Evolutionary conservation across 1,139 yeast genomes (phyloP).

Genomic region (Magnusiomyces tetraspermus): DNA sequence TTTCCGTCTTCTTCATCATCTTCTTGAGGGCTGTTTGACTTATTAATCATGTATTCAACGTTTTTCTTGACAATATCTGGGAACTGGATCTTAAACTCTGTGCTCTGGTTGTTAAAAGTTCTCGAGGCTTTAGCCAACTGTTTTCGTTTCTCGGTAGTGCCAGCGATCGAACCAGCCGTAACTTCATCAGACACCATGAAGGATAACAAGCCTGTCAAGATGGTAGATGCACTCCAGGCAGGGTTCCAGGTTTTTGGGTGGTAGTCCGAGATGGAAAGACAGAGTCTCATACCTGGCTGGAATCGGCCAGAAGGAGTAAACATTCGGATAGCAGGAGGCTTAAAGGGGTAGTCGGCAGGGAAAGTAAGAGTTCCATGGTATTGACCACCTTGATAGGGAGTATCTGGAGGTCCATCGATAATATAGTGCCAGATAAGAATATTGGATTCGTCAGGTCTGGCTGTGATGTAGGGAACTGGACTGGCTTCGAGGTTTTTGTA

Average conservation of each 20-base stretch:
- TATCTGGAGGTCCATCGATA: constrained; percentile 76
- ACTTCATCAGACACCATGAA: constrained; percentile 48
- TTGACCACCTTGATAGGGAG: constrained; percentile 80
- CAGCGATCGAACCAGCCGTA: constrained; percentile 13
- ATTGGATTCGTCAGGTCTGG: constrained; percentile 76
- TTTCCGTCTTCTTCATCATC: neutral
- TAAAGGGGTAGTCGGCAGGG: constrained; percentile 82
- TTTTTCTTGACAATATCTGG: constrained; percentile 9
- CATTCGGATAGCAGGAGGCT: constrained; percentile 88
- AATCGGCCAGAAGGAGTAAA: constrained; percentile 72
- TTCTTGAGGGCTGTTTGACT: no score
- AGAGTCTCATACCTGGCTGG: constrained; percentile 65
- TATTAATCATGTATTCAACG: neutral
- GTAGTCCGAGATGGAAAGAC: constrained; percentile 83
- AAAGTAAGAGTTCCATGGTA: constrained; percentile 80
- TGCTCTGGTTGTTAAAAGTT: constrained; percentile 7
- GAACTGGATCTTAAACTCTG: constrained; percentile 7
- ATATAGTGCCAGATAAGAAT: constrained; percentile 73
- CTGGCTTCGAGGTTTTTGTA: constrained; percentile 61
- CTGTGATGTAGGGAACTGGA: constrained; percentile 74
- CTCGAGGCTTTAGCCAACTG: constrained; percentile 7
- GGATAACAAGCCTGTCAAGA: constrained; percentile 72
- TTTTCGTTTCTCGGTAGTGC: constrained; percentile 4
- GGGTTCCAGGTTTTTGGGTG: constrained; percentile 96
- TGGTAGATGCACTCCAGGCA: constrained; percentile 86